Evolutionary conservation across 768 basidiomycete species (phyloP).

Genomic region (Tricholoma matsutake): DNA sequence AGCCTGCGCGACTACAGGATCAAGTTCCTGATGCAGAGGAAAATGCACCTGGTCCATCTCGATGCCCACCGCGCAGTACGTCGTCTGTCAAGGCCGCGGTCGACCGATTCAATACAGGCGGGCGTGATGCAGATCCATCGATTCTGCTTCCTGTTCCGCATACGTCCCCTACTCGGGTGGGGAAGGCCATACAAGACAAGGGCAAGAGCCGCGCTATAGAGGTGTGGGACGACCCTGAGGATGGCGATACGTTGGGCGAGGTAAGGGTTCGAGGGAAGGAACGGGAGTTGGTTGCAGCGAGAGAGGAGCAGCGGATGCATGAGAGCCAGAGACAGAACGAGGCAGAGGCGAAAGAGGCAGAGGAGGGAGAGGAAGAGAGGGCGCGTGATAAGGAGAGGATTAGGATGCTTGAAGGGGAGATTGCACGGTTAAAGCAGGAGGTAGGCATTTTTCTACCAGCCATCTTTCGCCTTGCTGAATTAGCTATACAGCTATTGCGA

Average conservation of each 20-base stretch:
- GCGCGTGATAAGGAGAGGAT: slow-evolving; percentile 62
- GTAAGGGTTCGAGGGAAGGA: slow-evolving; percentile 57
- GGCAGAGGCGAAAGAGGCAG: slow-evolving; percentile 26
- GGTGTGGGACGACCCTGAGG: slow-evolving; percentile 13
- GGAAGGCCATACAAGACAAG: slow-evolving; percentile 24
- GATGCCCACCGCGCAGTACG: slow-evolving; percentile 25
- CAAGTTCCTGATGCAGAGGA: not conserved
- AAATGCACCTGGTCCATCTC: slow-evolving; percentile 14
- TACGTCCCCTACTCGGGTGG: slow-evolving; percentile 27
- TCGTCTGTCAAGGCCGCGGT: slow-evolving; percentile 50
- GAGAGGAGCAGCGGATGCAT: slow-evolving; percentile 47
- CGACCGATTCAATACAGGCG: slow-evolving; percentile 41
- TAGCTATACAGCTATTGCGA: slow-evolving; percentile 41
- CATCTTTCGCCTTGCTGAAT: not conserved
- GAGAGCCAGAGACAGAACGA: slow-evolving; percentile 39
- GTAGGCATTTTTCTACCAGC: slow-evolving; percentile 26
- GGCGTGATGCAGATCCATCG: slow-evolving; percentile 49
- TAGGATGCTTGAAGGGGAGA: slow-evolving; percentile 61
- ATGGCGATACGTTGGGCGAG: slow-evolving; percentile 41
- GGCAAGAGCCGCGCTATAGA: slow-evolving; percentile 44
- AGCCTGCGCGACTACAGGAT: slow-evolving; percentile 8
- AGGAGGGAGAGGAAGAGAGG: slow-evolving; percentile 39
- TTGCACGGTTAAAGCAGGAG: slow-evolving; percentile 55
- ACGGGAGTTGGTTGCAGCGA: slow-evolving; percentile 55
- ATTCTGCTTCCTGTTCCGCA: slow-evolving; percentile 47